Percentiles rank a stretch among this genome's conserved stretches.
These are phyloP conservation scores for Vigna hirtella DNA, from an alignment of 306 rosid genomes.

Conservation along the genomic window DNA sequence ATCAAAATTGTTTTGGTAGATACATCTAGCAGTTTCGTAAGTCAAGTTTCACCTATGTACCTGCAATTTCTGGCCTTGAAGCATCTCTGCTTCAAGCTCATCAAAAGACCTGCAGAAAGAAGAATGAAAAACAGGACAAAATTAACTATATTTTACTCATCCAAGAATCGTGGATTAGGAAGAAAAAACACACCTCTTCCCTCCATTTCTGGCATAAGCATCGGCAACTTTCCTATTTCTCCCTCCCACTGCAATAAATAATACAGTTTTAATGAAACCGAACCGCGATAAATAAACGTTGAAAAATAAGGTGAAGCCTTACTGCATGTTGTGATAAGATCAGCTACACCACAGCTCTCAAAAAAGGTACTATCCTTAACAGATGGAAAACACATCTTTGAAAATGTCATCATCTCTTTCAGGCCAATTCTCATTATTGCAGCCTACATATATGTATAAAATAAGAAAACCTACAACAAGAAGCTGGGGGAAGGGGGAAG, in stretches of 20 bases:
- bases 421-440: slow-evolving; percentile 98
- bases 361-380: slow-evolving; percentile 92
- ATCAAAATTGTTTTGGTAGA: background rate
- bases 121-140: slow-evolving; percentile 15
- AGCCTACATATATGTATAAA: slow-evolving; percentile 57
- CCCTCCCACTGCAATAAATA: slow-evolving; percentile 83
- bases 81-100: slow-evolving; percentile 92
- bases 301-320: slow-evolving; percentile 48
- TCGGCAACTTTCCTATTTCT: slow-evolving; percentile 96
- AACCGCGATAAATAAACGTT: background rate
- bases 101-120: slow-evolving; percentile 75
- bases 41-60: slow-evolving; percentile 37
- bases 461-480: slow-evolving; percentile 31
- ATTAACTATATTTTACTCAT: background rate
- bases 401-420: slow-evolving; percentile 90
- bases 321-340: slow-evolving; percentile 97
- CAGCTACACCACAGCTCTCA: slow-evolving; percentile 99
- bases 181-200: slow-evolving; percentile 66
- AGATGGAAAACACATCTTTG: slow-evolving; percentile 85
- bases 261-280: slow-evolving; percentile 20
- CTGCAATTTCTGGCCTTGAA: slow-evolving; percentile 98
- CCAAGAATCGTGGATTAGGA: slow-evolving; percentile 33
- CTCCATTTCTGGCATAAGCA: slow-evolving; percentile 85
- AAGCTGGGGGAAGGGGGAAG: background rate
- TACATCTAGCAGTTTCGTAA: background rate